Percentiles rank a stretch among this genome's conserved stretches.
These are phyloP conservation scores for Helenozyma baotianmanensis DNA, from an alignment of 805 yeast genomes.

Conservation along the genomic window DNA sequence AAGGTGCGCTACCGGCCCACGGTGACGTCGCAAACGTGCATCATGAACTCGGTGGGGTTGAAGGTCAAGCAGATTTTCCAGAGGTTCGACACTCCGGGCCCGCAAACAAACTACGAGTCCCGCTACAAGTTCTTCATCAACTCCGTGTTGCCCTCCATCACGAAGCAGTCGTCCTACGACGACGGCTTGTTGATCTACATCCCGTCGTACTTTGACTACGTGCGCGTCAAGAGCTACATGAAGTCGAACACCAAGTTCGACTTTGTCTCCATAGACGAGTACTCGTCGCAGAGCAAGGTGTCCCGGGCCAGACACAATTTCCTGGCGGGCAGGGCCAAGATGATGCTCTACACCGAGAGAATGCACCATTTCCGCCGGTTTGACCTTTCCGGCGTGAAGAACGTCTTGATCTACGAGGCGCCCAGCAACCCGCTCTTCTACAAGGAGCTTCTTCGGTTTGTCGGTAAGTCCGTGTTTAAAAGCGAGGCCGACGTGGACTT, in stretches of 20 bases:
- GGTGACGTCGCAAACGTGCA: slow-evolving; percentile 43
- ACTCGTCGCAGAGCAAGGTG: slow-evolving; percentile 66
- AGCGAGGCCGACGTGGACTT: slow-evolving; percentile 45
- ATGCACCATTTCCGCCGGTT: slow-evolving; percentile 87
- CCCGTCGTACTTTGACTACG: slow-evolving; percentile 82
- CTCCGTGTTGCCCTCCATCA: slow-evolving; percentile 66
- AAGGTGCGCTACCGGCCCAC: slow-evolving; percentile 51
- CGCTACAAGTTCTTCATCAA: slow-evolving; percentile 78
- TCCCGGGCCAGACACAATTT: slow-evolving; percentile 70
- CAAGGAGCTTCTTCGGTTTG: slow-evolving; percentile 64
- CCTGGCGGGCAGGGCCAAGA: slow-evolving; percentile 53
- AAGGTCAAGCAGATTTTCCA: slow-evolving; percentile 65
- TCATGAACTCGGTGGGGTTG: slow-evolving; percentile 61
- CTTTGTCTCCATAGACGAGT: slow-evolving; percentile 78
- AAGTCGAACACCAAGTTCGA: slow-evolving; percentile 57
- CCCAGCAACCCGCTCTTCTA: slow-evolving; percentile 86
- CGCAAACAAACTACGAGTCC: slow-evolving; percentile 45
- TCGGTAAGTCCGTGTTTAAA: slow-evolving; percentile 59
- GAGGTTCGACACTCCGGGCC: slow-evolving; percentile 67
- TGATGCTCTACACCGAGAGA: slow-evolving; percentile 89
- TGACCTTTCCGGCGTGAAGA: slow-evolving; percentile 80
- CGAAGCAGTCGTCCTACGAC: slow-evolving; percentile 55
- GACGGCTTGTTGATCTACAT: slow-evolving; percentile 77
- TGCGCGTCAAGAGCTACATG: slow-evolving; percentile 70
- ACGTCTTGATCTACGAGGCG: slow-evolving; percentile 72